A percentile compares a stretch with the other conserved stretches of the same genome.
Evolutionary conservation across 1,284 basidiomycete species (phyloP).

Genomic region (Blastosporella zonata): DNA sequence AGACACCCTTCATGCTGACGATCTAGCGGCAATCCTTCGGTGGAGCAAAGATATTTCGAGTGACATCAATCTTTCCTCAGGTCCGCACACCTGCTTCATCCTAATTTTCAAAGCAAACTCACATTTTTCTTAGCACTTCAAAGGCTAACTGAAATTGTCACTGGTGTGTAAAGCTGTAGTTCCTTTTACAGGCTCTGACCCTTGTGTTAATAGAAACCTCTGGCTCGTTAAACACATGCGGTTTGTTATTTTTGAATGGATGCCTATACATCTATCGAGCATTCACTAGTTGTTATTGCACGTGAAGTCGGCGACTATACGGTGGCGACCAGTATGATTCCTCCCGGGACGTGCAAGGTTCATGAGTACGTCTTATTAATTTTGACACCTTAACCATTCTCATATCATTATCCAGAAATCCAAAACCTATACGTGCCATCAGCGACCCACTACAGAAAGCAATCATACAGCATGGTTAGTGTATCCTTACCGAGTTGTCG

Average conservation of each 20-base stretch:
- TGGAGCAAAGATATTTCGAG: constrained; percentile 73
- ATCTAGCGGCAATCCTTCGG: constrained; percentile 60
- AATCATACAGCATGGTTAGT: constrained; percentile 61
- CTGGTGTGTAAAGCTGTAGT: constrained; percentile 37
- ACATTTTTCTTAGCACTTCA: constrained; percentile 45
- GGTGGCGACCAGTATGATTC: constrained; percentile 61
- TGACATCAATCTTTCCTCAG: constrained; percentile 64
- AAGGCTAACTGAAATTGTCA: constrained; percentile 65
- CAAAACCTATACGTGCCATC: constrained; percentile 55
- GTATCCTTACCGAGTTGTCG: neutral
- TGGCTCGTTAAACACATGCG: constrained; percentile 61
- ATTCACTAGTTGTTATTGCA: constrained; percentile 53
- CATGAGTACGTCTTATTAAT: constrained; percentile 47
- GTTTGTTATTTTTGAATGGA: constrained; percentile 26
- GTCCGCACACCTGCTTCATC: constrained; percentile 26
- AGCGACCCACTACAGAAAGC: constrained; percentile 60
- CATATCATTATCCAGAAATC: constrained; percentile 41
- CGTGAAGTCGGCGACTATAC: constrained; percentile 67
- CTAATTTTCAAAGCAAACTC: neutral
- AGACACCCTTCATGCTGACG: constrained; percentile 50
- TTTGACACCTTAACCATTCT: neutral
- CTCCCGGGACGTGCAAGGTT: constrained; percentile 61
- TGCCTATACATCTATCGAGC: neutral
- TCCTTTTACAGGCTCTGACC: constrained; percentile 2
- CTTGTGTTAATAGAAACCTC: constrained; percentile 46